Percentiles rank a stretch among this genome's conserved stretches.
These are phyloP conservation scores for Cystobasidium tubakii DNA, from an alignment of 768 basidiomycete genomes.

Conservation along the genomic window DNA sequence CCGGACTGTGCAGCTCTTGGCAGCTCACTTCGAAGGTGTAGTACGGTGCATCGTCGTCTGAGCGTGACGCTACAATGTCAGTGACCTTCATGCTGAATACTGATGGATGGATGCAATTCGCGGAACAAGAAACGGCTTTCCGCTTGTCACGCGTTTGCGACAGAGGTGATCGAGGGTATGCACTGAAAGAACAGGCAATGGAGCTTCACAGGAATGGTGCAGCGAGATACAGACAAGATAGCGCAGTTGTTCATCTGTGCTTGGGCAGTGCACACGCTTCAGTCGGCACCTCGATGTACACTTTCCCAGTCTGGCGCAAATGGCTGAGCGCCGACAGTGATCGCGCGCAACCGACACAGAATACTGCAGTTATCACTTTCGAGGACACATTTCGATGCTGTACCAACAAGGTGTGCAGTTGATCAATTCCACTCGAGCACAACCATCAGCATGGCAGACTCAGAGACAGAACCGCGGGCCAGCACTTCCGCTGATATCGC, in stretches of 20 bases:
- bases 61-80: constrained; percentile 59
- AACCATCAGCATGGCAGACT: constrained; percentile 6
- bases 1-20: neutral
- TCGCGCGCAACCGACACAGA: neutral
- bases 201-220: too few relatives aligned
- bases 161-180: neutral
- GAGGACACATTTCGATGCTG: neutral
- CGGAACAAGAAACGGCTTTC: neutral
- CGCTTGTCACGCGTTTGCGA: neutral
- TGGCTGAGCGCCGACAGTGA: neutral
- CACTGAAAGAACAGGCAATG: too few relatives aligned
- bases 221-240: too few relatives aligned
- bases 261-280: neutral
- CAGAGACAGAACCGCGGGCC: constrained; percentile 14
- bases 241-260: neutral
- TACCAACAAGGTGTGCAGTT: neutral
- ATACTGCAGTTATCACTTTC: neutral
- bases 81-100: constrained; percentile 61
- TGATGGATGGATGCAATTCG: neutral
- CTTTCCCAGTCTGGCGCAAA: neutral
- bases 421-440: neutral
- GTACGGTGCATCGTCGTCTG: constrained; percentile 58
- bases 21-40: constrained; percentile 71
- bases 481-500: constrained; percentile 12
- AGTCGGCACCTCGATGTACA: neutral